Evolutionary conservation across 2,329 filamentous ascomycete species (phyloP).

Genomic region (Rachicladosporium sp.): DNA sequence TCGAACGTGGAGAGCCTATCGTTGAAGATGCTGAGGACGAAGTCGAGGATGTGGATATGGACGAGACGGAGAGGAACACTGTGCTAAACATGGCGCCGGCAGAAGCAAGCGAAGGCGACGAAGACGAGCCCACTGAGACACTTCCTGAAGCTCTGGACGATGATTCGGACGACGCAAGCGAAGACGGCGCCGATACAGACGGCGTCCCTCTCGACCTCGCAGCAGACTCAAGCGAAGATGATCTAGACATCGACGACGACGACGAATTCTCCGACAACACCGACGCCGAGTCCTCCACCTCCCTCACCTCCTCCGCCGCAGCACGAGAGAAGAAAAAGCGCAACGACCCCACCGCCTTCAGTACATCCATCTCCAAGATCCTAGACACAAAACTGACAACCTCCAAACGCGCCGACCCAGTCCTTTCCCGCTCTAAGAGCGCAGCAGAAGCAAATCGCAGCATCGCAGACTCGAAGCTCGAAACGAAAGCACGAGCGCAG

Average conservation of each 20-base stretch:
- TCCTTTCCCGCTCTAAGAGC: conserved; percentile 70
- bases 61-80: conserved; percentile 24
- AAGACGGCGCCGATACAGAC: conserved; percentile 28
- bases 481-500: conserved; percentile 67
- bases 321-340: conserved; percentile 55
- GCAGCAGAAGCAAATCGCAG: conserved; percentile 62
- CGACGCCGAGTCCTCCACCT: conserved; percentile 15
- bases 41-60: conserved; percentile 35
- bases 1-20: conserved; percentile 1
- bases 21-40: conserved; percentile 15
- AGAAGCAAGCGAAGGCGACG: conserved; percentile 10
- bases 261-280: conserved; percentile 28
- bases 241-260: conserved; percentile 28
- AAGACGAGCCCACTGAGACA: conserved; percentile 7
- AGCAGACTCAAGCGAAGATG: conserved; percentile 10
- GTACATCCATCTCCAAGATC: conserved; percentile 87
- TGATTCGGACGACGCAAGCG: conserved; percentile 20
- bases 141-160: conserved; percentile 8
- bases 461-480: conserved; percentile 63
- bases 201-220: conserved; percentile 20
- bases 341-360: conserved; percentile 84
- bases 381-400: conserved; percentile 76
- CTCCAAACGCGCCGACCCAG: conserved; percentile 72
- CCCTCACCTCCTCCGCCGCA: conserved; percentile 16
- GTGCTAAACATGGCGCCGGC: conserved; percentile 8